phyloP scores from a whole-genome alignment of 2,329 filamentous ascomycete species.

The Alternaria alternata region DNA sequence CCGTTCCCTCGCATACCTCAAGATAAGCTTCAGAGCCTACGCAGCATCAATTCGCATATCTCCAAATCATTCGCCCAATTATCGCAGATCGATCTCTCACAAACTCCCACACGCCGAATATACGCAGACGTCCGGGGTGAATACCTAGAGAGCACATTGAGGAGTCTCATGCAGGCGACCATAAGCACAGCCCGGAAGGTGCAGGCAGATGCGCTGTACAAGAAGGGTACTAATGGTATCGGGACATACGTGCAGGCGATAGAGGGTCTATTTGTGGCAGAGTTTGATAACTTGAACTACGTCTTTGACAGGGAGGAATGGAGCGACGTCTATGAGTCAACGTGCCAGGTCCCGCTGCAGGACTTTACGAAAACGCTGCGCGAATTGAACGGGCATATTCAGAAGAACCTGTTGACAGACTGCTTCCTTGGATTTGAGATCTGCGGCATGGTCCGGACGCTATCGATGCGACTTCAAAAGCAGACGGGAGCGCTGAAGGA shows the following conservation, averaged over 20 bases:
- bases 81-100: slow-evolving; percentile 58
- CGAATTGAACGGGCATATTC: slow-evolving; percentile 90
- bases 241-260: slow-evolving; percentile 86
- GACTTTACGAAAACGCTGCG: slow-evolving; percentile 86
- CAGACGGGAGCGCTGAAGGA: slow-evolving; percentile 86
- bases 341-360: slow-evolving; percentile 78
- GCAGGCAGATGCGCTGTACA: slow-evolving; percentile 80
- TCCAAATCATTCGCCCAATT: slow-evolving; percentile 63
- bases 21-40: slow-evolving; percentile 77
- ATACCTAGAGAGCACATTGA: slow-evolving; percentile 82
- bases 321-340: slow-evolving; percentile 78
- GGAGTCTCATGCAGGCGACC: slow-evolving; percentile 87
- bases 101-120: slow-evolving; percentile 78
- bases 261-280: slow-evolving; percentile 84
- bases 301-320: slow-evolving; percentile 89
- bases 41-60: slow-evolving; percentile 82
- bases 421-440: slow-evolving; percentile 97
- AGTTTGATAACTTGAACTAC: slow-evolving; percentile 88
- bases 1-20: slow-evolving; percentile 83
- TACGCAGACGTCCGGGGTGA: slow-evolving; percentile 87
- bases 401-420: slow-evolving; percentile 83
- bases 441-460: slow-evolving; percentile 82
- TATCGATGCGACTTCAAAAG: slow-evolving; percentile 81
- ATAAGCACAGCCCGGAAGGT: slow-evolving; percentile 78
- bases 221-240: slow-evolving; percentile 88